Evolutionary conservation across 225 moss, liverwort and hornwort genomes (phyloP), one percentile per base, ranked within the genome.

Genomic region (Marchantia polymorpha): DNA sequence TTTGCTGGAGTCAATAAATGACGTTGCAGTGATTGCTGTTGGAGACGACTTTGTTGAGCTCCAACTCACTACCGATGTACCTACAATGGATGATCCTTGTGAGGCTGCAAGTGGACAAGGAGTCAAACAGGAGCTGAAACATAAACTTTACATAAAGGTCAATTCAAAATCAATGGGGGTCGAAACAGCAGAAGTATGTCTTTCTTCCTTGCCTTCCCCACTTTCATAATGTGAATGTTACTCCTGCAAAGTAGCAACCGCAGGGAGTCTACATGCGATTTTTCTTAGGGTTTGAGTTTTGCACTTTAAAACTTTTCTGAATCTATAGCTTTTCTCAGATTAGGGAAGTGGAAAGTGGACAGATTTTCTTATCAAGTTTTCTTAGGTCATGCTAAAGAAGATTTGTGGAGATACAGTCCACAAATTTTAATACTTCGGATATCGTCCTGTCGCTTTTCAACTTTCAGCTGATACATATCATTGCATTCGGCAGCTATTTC

Each of bases 141-240:
- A 87, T 69, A 69, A 74, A 50, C 87, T 87, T 30, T 59, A 78
- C 69, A 65, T 87, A 51, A 83, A 78, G 54, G 79, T 87, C 74
- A 78, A 87, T 58, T 23, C 69, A 54, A 70, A 23, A 67, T 76
- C 80, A 6, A 80, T 75, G 82, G 77, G 75, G 58, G 74, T 87
- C 7, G 78, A 82, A 78, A 64, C 82, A 19, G 82, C 87, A 14
- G 79, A 84, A 80, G 87, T 64, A 77, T 47, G 0, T 20, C 46
- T 22, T 12, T 71, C 49, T 16, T 39, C 31, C 49, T 27, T 64
- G 64, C 64, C 26, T 3, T 20, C 6, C 58, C 20, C 19, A 10
- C 14, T 58, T 58, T 16, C 13, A 39, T 39, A 39, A 39, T 39
- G 39, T 39, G 39, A 39, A 2, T 39, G 3, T 39, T 39, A 39